Base-by-base conservation (phyloP, 2,329 filamentous ascomycete species). In the Emmonsiellopsis sp. region DNA sequence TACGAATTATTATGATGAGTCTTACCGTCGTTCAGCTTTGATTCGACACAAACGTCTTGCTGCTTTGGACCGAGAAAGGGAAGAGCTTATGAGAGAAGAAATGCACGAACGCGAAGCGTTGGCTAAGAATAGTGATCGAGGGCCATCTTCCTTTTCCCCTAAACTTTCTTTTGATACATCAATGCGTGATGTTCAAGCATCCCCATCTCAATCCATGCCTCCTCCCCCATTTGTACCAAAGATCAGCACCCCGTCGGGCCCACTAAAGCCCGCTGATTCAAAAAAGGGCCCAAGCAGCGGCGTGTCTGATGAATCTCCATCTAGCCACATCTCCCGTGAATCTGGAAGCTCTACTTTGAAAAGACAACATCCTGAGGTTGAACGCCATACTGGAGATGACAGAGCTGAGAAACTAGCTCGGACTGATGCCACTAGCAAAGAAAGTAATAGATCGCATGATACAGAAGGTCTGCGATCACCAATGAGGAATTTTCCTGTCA, bases 1-100 rank as follows among this genome's bases (percentile, higher is more conserved):
- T 21, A 69, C 68, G 31, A 62, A 63, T 2, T 71, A 62, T 54
- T 61, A 68, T 56, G 64, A 70, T 58, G 52, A 52, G 40, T 53
- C 54, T n/a, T 68, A 69, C 47, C 64, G 68, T 57, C 57, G 57
- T 42, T 66, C 64, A 32, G 53, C 40, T 9, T 33, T 60, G 6
- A 14, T 40, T 13, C 56, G 58, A 17, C 49, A 43, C 42, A 55
- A 62, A 62, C 37, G 57, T 36, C 58, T 69, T 53, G 63, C 61
- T 44, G 62, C 58, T 13, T 55, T 71, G 32, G 65, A 71, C 53
- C 61, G 60, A 33, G 59, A 69, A 51, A 64, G 59, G 56, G 54
- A 53, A 37, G 54, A 58, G 4, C 37, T 60, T 8, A 56, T 55
- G 43, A 55, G 52, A 34, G 56, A 60, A 36, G 58, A 60, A 14